Base-by-base conservation (phyloP, 331 rosid species). In the Rhamnella rubrinervis region DNA sequence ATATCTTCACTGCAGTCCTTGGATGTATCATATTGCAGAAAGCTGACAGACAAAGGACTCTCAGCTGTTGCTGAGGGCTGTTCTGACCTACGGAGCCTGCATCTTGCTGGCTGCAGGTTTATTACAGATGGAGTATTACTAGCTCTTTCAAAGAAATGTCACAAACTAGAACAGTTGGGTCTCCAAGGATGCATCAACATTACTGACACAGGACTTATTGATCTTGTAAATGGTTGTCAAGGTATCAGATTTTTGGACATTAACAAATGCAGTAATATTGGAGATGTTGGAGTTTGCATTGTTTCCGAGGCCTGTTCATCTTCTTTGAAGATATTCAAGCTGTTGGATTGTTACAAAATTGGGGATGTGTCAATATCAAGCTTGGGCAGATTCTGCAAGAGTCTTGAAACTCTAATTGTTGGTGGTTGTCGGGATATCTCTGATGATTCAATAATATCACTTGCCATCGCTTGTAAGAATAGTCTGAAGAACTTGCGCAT, bases 361-460 rank as follows among this genome's bases (percentile, higher is more conserved):
- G 93, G 93, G 69, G 95, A 93, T 8, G 67, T 72, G 41, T 78
- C 91, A 65, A 80, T 93, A 60, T 56, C 70, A 46, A 84, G 89
- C 26, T 31, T 93, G 77, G 95, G 95, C 61, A 66, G 74, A 35
- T 89, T 76, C 85, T 93, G 97, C 76, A 70, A 68, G 25, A 83
- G 70, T 75, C 87, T 93, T 47, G 96, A 89, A 77, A 91, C 96
- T 49, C 84, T 93, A 19, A 78, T 85, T 10, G 79, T 91, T 41
- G 96, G 97, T 65, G 95, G 98, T 73, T 91, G 98, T 80, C 87
- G 92, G 49, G 87, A 82, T 70, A 82, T 91, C 63, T 85, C 98
- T 35, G 84, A 86, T 21, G 83, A 82, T 1, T 86, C 95, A 0
- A 74, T 93, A 28, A 86, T 78, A 66, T 78, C 75, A 14, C 77